A percentile compares a stretch with the other conserved stretches of the same genome.
Conservation (phyloP, 2,329 filamentous ascomycete species). For the Exophiala aquamarina region DNA sequence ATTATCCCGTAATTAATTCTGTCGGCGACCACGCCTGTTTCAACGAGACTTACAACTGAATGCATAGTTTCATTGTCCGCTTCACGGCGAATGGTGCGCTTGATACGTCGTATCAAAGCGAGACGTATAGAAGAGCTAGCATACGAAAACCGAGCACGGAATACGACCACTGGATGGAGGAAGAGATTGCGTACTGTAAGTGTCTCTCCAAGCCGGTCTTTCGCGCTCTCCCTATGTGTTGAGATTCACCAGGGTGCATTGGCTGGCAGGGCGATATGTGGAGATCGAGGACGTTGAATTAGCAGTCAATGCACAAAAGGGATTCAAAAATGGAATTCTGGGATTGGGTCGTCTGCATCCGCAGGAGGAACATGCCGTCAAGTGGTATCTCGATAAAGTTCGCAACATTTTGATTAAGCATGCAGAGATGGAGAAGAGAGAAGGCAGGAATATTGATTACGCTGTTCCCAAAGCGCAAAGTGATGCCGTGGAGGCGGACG, state of each 20-base stretch:
- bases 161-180: conserved; percentile 24
- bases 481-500: conserved; percentile 18
- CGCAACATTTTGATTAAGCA: conserved; percentile 14
- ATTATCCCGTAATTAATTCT: no score
- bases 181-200: conserved; percentile 24
- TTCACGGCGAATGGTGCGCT: conserved; percentile 22
- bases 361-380: conserved; percentile 24
- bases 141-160: conserved; percentile 21
- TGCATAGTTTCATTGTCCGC: conserved; percentile 19
- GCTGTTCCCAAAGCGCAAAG: conserved; percentile 21
- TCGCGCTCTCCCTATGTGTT: no score
- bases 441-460: conserved; percentile 22
- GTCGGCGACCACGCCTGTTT: no score
- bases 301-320: conserved; percentile 23
- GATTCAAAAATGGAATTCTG: conserved; percentile 21
- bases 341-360: conserved; percentile 20
- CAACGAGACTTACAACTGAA: no score
- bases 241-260: no score
- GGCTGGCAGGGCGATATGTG: conserved; percentile 10
- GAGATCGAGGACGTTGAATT: conserved; percentile 24
- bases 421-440: conserved; percentile 20
- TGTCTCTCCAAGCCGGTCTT: no score
- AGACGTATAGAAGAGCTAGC: conserved; percentile 23
- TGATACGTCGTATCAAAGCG: conserved; percentile 23
- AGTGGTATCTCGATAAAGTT: conserved; percentile 26